Evolutionary conservation across 2,329 filamentous ascomycete genomes (phyloP).

Genomic region (Microsporum audouinii): DNA sequence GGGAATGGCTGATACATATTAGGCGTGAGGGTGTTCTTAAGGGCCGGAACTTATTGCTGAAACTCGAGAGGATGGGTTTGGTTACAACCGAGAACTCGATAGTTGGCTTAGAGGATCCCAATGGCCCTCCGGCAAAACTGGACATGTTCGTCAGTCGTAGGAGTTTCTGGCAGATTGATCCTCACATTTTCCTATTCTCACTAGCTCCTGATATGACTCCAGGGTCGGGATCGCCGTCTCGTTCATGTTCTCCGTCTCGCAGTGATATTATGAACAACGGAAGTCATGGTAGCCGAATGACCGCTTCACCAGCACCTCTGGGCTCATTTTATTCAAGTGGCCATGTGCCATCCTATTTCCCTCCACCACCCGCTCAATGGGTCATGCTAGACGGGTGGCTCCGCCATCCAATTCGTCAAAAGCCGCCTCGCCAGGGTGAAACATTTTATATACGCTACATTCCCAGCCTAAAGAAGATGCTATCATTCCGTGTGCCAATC

Average conservation of each 20-base stretch:
- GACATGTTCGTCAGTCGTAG: conserved; percentile 70
- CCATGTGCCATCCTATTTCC: conserved; percentile 83
- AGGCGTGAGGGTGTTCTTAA: conserved; percentile 80
- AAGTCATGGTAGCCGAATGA: background rate
- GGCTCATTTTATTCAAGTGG: conserved; percentile 72
- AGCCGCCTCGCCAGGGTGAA: conserved; percentile 80
- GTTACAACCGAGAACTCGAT: conserved; percentile 64
- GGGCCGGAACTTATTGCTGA: conserved; percentile 69
- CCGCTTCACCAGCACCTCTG: conserved; percentile 14
- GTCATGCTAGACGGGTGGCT: conserved; percentile 59
- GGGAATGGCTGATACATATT: conserved; percentile 78
- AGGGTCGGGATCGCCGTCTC: conserved; percentile 18
- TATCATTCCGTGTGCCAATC: conserved; percentile 79
- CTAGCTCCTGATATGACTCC: conserved; percentile 49
- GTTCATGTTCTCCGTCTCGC: background rate
- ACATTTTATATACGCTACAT: conserved; percentile 83
- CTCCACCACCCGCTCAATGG: conserved; percentile 71
- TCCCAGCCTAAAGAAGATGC: conserved; percentile 67
- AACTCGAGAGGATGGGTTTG: conserved; percentile 87
- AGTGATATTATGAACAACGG: background rate
- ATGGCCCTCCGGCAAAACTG: conserved; percentile 54
- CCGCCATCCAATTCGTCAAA: conserved; percentile 76
- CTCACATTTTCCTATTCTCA: conserved; percentile 77
- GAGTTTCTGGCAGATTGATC: conserved; percentile 87
- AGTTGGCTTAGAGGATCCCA: conserved; percentile 51